phyloP scores from a whole-genome alignment of 371 early-diverging fungal genomes.

The Haplosporangium sp. region DNA sequence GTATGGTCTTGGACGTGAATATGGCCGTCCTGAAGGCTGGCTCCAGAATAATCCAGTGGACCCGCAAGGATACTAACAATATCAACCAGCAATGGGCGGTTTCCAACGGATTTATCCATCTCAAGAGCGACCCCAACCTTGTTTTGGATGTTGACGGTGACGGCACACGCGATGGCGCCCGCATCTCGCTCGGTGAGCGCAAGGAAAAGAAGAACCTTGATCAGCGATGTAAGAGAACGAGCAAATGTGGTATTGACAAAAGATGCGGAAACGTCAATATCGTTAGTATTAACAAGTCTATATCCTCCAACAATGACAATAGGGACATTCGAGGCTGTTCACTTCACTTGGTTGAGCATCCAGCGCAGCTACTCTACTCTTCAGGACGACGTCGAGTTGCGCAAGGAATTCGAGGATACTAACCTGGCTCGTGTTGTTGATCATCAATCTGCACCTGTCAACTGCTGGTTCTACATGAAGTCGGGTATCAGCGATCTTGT shows the following conservation, averaged over 20 bases:
- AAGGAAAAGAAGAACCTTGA: slow-evolving; percentile 55
- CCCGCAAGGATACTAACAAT: slow-evolving; percentile 38
- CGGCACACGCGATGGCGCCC: slow-evolving; percentile 52
- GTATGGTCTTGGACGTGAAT: slow-evolving; percentile 36
- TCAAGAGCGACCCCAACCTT: slow-evolving; percentile 56
- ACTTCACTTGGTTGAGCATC: slow-evolving; percentile 40
- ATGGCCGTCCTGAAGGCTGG: slow-evolving; percentile 57
- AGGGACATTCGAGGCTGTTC: slow-evolving; percentile 50
- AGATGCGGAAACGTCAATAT: background rate
- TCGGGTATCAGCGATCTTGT: slow-evolving; percentile 50
- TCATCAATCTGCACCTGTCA: slow-evolving; percentile 21
- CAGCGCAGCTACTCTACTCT: slow-evolving; percentile 11
- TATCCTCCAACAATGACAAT: background rate
- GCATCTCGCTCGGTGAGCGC: slow-evolving; percentile 44
- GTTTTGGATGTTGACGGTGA: slow-evolving; percentile 62
- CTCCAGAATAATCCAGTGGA: slow-evolving; percentile 62
- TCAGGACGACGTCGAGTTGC: slow-evolving; percentile 37
- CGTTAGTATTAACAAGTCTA: too few relatives aligned
- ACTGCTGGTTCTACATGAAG: slow-evolving; percentile 54
- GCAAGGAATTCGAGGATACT: slow-evolving; percentile 42
- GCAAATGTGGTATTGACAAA: background rate
- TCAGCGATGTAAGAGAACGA: slow-evolving; percentile 36
- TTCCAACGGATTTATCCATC: slow-evolving; percentile 50
- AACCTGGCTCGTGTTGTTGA: slow-evolving; percentile 40
- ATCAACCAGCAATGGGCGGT: slow-evolving; percentile 43